Evolutionary conservation across 1,284 basidiomycete genomes (phyloP).

Genomic region (Bjerkandera adusta): DNA sequence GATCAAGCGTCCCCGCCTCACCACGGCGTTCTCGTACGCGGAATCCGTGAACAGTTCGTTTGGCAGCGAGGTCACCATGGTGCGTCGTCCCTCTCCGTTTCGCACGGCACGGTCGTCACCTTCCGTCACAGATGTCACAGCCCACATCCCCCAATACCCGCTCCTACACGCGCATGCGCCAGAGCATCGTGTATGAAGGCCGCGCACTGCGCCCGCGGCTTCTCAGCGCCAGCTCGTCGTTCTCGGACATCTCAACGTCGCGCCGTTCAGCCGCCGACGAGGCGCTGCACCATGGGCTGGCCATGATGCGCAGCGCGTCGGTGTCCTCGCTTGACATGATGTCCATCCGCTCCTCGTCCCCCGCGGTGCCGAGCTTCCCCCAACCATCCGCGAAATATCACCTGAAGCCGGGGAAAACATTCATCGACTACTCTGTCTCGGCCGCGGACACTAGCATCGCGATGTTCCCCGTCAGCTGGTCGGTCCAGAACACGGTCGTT

Average conservation of each 20-base stretch:
- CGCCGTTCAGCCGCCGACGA: constrained; percentile 5
- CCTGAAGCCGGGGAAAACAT: constrained; percentile 25
- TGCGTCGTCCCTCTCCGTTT: background rate
- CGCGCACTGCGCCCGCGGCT: constrained; percentile 4
- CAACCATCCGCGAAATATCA: constrained; percentile 18
- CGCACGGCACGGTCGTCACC: no score
- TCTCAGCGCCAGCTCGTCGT: constrained; percentile 11
- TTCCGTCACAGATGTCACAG: constrained; percentile 4
- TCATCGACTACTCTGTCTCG: constrained; percentile 39
- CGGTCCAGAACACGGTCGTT: constrained; percentile 40
- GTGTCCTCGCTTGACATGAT: constrained; percentile 5
- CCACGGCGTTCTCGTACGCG: constrained; percentile 4
- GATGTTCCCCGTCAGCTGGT: constrained; percentile 40
- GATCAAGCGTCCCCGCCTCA: constrained; percentile 8
- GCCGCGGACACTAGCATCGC: constrained; percentile 14
- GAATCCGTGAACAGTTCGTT: background rate
- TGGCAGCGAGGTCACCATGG: background rate
- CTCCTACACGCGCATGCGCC: constrained; percentile 2
- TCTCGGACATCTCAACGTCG: constrained; percentile 5
- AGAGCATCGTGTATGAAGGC: background rate
- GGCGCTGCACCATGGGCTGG: constrained; percentile 4
- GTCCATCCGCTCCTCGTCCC: constrained; percentile 15
- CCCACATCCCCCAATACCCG: background rate
- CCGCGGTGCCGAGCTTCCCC: constrained; percentile 13
- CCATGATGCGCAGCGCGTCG: constrained; percentile 11